phyloP scores from a whole-genome alignment of 148 eudicot genomes.

The Silene latifolia region DNA sequence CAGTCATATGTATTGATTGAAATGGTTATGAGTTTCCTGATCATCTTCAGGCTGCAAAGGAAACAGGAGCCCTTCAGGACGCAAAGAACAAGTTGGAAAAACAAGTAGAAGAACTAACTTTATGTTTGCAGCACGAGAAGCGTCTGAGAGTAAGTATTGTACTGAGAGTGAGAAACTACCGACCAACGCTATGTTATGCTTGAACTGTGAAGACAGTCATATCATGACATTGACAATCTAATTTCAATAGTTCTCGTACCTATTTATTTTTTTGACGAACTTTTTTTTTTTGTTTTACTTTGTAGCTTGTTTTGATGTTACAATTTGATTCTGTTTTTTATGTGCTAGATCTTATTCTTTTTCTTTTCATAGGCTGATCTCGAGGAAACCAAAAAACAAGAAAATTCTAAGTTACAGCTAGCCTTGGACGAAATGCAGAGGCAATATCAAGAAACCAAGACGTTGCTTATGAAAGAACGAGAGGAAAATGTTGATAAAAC shows the following conservation, averaged over 20 bases:
- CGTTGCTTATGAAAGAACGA: slow-evolving; percentile 48
- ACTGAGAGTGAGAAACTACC: slow-evolving; percentile 9
- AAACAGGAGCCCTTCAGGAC: slow-evolving; percentile 74
- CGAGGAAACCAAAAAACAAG: slow-evolving; percentile 72
- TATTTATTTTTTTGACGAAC: background rate
- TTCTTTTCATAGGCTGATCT: slow-evolving; percentile 37
- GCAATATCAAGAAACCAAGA: slow-evolving; percentile 56
- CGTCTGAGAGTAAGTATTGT: slow-evolving; percentile 56
- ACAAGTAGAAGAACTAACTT: slow-evolving; percentile 69
- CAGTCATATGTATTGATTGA: background rate
- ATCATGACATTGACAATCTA: background rate
- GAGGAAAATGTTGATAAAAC: slow-evolving; percentile 38
- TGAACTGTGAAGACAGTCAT: background rate
- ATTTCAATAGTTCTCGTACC: background rate
- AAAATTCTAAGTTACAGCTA: slow-evolving; percentile 53
- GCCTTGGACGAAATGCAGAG: slow-evolving; percentile 65
- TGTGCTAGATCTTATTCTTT: background rate
- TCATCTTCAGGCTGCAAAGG: slow-evolving; percentile 69
- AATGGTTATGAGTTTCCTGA: background rate
- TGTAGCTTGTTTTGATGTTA: background rate
- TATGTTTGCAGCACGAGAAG: slow-evolving; percentile 65
- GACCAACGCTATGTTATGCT: background rate
- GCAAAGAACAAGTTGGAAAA: slow-evolving; percentile 79
- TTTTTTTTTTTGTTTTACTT: background rate
- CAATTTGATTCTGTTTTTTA: slow-evolving; percentile 17